Conservation (phyloP, 768 basidiomycete genomes). For the Russula griseocarnosa region DNA sequence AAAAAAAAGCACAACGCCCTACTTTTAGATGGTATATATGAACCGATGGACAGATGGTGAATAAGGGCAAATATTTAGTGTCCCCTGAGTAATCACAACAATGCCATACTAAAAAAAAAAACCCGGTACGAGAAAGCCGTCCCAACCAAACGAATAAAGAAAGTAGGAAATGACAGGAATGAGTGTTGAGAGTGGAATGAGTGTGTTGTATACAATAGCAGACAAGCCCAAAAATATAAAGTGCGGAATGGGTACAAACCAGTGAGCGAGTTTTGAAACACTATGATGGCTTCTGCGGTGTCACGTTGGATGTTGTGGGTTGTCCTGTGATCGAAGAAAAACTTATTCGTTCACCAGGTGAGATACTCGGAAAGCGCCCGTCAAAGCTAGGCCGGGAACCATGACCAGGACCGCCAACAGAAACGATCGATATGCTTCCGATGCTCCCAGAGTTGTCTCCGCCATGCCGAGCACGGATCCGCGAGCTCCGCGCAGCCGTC, state of each 20-base stretch:
- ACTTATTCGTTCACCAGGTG: slow-evolving; percentile 13
- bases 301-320: too few relatives aligned
- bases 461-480: slow-evolving; percentile 11
- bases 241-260: neutral
- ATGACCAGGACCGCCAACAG: neutral
- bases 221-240: neutral
- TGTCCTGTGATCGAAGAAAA: neutral
- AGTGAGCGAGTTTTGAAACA: neutral
- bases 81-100: neutral
- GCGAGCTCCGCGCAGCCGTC: slow-evolving; percentile 39
- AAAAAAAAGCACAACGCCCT: neutral
- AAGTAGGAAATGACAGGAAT: neutral
- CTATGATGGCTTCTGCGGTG: neutral
- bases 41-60: neutral
- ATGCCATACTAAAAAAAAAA: neutral
- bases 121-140: neutral
- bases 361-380: slow-evolving; percentile 17
- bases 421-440: slow-evolving; percentile 1
- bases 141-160: neutral
- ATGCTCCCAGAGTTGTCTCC: slow-evolving; percentile 8
- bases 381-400: neutral
- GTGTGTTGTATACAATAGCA: neutral
- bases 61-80: neutral
- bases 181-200: neutral
- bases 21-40: slow-evolving; percentile 14